These are phyloP conservation scores for Fragilariopsis cylindrus DNA, from an alignment of 108 stramenopile species.

Conservation along the genomic window DNA sequence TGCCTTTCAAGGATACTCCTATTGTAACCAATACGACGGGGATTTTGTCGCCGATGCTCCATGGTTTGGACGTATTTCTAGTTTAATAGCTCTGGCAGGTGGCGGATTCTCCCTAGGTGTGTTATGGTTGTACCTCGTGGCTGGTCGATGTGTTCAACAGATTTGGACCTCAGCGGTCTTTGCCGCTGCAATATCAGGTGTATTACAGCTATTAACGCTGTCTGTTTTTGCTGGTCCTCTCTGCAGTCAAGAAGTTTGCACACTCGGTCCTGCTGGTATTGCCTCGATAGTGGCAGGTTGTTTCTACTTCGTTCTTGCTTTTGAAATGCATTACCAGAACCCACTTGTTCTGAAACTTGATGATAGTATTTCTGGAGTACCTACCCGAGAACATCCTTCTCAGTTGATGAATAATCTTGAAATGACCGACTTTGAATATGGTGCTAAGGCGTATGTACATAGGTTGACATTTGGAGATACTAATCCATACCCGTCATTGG, in stretches of 20 bases:
- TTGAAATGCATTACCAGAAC: slow-evolving; percentile 47
- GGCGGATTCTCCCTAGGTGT: slow-evolving; percentile 38
- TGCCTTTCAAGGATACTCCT: slow-evolving; percentile 46
- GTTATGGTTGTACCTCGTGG: slow-evolving; percentile 52
- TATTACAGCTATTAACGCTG: slow-evolving; percentile 35
- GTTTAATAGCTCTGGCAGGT: slow-evolving; percentile 26
- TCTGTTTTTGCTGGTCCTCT: slow-evolving; percentile 31
- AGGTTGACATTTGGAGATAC: slow-evolving; percentile 20
- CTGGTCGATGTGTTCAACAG: slow-evolving; percentile 28
- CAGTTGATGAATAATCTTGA: slow-evolving; percentile 29
- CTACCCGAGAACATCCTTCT: slow-evolving; percentile 9
- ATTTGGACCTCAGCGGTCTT: slow-evolving; percentile 43
- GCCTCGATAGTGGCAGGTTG: slow-evolving; percentile 21
- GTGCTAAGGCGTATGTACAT: slow-evolving; percentile 29
- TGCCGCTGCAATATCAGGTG: slow-evolving; percentile 32
- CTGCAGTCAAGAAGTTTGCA: slow-evolving; percentile 36
- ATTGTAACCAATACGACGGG: slow-evolving; percentile 49
- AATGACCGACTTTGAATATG: slow-evolving; percentile 29
- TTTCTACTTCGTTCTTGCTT: slow-evolving; percentile 44
- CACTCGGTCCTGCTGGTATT: slow-evolving; percentile 39
- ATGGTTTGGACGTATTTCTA: slow-evolving; percentile 30
- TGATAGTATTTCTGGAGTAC: slow-evolving; percentile 13
- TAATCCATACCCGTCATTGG: slow-evolving; percentile 22
- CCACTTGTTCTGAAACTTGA: slow-evolving; percentile 26
- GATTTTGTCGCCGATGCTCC: slow-evolving; percentile 28